Evolutionary conservation across 2,329 filamentous ascomycete genomes (phyloP), one percentile per base, ranked within the genome.

Genomic region (Paecilomyces fulvus): DNA sequence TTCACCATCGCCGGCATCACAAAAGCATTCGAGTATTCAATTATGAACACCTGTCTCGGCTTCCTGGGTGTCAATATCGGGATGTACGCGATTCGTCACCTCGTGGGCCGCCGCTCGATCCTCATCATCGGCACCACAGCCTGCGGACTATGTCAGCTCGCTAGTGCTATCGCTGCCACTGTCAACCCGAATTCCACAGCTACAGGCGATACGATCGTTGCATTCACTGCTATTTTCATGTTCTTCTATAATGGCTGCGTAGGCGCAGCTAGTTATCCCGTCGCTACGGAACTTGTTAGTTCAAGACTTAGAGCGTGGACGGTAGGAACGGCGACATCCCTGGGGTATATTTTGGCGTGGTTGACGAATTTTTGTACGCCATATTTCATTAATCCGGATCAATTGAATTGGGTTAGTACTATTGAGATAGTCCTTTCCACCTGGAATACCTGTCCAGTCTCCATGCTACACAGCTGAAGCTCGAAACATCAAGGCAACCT

Each of bases 1-100:
- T 70, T 77, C 62, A 71, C 70, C 21, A 72, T 78, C 0, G 70
- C 73, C 1, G 76, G 76, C 1, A 70, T 78, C 28, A 64, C 71
- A 28, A 70, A 77, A 23, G 70, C 78, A 1, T 82, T 81, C 65
- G 71, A 75, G 50, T 80, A 75, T 63, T 73, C 73, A 7, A 74
- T 82, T 52, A 76, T 81, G 72, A 78, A 76, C 58, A 77, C 75
- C 3, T 80, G 76, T 54, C 63, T 80, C 20, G 78, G 77, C 1
- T 75, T 80, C 49, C 50, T 80, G 7, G 78, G 77, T 0, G 76
- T 79, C 37, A 78, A 80, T 52, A 55, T 77, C 23, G 78, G 79
- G 48, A 77, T 81, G 58, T 77, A 73, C 60, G 67, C 75, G 14
- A 79, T 80, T 69, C 74, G 76, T 21, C 68, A 77, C 30, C 64